phyloP scores from a whole-genome alignment of 768 basidiomycete species.

The Thelephora ganbajun region DNA sequence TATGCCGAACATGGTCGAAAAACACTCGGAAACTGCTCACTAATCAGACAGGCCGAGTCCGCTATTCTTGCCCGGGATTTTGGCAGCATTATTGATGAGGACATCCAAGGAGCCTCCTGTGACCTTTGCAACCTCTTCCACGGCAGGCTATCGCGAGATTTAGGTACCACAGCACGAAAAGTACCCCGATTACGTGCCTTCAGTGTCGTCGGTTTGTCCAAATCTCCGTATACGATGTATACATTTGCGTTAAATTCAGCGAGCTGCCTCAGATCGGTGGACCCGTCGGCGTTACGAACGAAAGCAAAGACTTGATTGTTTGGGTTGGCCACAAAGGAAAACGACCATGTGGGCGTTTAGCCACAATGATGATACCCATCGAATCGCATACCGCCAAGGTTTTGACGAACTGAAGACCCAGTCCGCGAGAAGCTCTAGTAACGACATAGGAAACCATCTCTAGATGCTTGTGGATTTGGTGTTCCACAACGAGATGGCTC shows the following conservation, averaged over 20 bases:
- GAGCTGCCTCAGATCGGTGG: constrained; percentile 6
- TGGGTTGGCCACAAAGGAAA: constrained; percentile 5
- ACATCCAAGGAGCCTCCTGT: constrained; percentile 22
- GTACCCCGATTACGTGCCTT: constrained; percentile 13
- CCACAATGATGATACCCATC: background rate
- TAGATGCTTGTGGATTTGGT: no score
- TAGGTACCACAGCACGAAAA: background rate
- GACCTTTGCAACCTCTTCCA: constrained; percentile 12
- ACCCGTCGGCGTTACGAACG: constrained; percentile 9
- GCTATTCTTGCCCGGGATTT: constrained; percentile 3
- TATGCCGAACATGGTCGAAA: no score
- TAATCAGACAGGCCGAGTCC: constrained; percentile 9
- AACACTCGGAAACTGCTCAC: constrained; percentile 11
- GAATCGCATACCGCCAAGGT: constrained; percentile 7
- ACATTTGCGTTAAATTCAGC: constrained; percentile 14
- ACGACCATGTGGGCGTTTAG: background rate
- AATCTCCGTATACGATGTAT: constrained; percentile 22
- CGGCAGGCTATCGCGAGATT: constrained; percentile 13
- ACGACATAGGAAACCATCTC: constrained; percentile 13
- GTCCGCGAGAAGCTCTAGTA: constrained; percentile 13
- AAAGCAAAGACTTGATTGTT: constrained; percentile 13
- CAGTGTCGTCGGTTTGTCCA: constrained; percentile 17
- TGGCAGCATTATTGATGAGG: constrained; percentile 25
- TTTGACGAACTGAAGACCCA: constrained; percentile 15
- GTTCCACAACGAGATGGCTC: no score